Evolutionary conservation across 257 asterid species (phyloP).

Genomic region (Solanum virginianum): DNA sequence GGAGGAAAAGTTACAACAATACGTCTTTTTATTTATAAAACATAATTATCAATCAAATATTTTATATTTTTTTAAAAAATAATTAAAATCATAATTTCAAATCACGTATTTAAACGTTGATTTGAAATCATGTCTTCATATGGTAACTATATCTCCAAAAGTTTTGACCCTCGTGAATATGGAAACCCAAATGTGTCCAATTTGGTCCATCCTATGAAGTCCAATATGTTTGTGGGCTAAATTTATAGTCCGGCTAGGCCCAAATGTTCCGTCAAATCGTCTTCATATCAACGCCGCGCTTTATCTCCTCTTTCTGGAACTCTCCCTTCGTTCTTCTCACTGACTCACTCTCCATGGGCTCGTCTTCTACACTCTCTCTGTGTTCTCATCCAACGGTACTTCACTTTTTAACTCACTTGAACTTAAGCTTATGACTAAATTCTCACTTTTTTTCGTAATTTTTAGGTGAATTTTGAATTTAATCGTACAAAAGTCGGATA

Average conservation of each 20-base stretch:
- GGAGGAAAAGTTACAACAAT: too few relatives aligned
- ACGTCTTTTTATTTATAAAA: too few relatives aligned
- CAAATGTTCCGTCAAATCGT: background rate
- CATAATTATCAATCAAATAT: too few relatives aligned
- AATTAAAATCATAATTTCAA: too few relatives aligned
- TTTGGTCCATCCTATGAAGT: background rate
- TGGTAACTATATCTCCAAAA: too few relatives aligned
- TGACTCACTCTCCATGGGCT: conserved; percentile 24
- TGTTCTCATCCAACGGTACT: conserved; percentile 43
- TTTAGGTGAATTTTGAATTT: conserved; percentile 26
- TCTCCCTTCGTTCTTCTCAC: background rate
- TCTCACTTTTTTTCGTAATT: background rate
- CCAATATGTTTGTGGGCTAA: background rate
- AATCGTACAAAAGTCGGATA: background rate
- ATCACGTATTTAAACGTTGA: too few relatives aligned
- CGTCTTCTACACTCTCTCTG: conserved; percentile 38
- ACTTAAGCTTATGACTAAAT: background rate
- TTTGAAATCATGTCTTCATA: too few relatives aligned
- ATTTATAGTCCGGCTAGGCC: background rate
- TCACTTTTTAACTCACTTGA: background rate
- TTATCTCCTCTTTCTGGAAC: background rate
- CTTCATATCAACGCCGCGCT: background rate
- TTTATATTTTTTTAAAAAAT: too few relatives aligned
- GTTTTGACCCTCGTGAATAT: too few relatives aligned
- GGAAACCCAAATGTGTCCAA: background rate